These are phyloP conservation scores for Magnusiomyces sp. DNA, from an alignment of 1,139 yeast species.

Conservation along the genomic window DNA sequence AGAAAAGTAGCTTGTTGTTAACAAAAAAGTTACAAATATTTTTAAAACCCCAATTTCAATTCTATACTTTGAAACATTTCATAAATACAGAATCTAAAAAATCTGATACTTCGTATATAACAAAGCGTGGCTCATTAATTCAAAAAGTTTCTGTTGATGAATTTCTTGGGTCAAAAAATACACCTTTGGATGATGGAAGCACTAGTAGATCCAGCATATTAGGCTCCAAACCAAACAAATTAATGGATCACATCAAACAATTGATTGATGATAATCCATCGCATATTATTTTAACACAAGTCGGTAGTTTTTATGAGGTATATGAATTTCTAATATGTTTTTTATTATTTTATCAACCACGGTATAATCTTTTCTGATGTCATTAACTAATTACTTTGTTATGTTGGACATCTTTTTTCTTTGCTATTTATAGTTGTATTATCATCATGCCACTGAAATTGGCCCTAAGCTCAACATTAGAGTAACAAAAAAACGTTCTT, in stretches of 20 bases:
- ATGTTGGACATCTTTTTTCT: background rate
- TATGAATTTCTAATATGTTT: background rate
- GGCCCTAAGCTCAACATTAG: slow-evolving; percentile 66
- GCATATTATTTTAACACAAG: slow-evolving; percentile 76
- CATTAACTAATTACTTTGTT: background rate
- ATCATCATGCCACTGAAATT: slow-evolving; percentile 71
- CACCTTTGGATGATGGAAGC: background rate
- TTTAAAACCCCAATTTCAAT: too few species aligned
- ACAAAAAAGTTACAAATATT: too few species aligned
- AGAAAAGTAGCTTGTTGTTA: too few species aligned
- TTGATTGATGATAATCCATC: slow-evolving; percentile 48
- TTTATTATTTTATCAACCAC: slow-evolving; percentile 5
- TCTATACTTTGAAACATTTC: too few species aligned
- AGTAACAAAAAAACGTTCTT: slow-evolving; percentile 38
- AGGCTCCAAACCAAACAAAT: slow-evolving; percentile 18
- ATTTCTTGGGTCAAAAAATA: too few species aligned
- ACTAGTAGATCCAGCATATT: background rate
- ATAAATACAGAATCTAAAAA: too few species aligned
- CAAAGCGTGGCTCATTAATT: too few species aligned
- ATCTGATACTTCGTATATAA: too few species aligned
- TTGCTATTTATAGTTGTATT: slow-evolving; percentile 51
- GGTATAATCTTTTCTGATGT: slow-evolving; percentile 1
- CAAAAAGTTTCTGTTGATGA: too few species aligned
- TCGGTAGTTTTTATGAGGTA: slow-evolving; percentile 78
- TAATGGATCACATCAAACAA: slow-evolving; percentile 21